phyloP scores from a whole-genome alignment of 495 filamentous ascomycete species.

The Tuber indicum region DNA sequence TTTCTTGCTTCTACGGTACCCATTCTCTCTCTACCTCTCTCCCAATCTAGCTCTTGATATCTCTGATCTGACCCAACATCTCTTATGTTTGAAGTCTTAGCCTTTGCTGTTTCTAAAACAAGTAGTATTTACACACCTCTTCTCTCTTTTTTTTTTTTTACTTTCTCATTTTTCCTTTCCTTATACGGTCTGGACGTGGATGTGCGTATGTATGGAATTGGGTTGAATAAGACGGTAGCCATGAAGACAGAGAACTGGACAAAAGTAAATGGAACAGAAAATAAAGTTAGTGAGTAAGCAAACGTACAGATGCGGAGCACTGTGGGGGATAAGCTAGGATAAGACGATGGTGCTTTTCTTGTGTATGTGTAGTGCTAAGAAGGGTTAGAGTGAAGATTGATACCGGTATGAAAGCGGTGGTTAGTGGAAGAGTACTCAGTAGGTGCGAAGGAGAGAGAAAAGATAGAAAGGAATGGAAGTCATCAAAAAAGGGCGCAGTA shows the following conservation, averaged over 20 bases:
- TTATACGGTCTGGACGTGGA: background rate
- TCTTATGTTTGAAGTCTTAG: background rate
- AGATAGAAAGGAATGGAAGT: background rate
- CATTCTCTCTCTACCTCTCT: background rate
- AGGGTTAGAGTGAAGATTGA: background rate
- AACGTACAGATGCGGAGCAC: background rate
- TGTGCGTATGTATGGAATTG: background rate
- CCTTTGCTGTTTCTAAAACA: background rate
- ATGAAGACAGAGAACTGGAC: background rate
- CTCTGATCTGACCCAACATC: background rate
- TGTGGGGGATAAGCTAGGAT: background rate
- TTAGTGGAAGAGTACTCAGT: background rate
- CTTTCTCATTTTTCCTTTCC: background rate
- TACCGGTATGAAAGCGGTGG: background rate
- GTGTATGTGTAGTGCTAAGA: background rate
- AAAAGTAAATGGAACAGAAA: background rate
- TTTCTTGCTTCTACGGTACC: background rate
- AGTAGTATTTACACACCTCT: constrained; percentile 1
- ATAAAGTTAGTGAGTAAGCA: background rate
- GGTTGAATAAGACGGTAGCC: background rate
- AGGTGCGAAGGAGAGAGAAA: background rate
- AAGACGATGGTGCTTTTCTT: background rate
- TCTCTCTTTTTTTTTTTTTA: background rate
- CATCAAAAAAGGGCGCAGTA: background rate
- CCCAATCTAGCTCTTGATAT: background rate